Base-by-base conservation (phyloP, 495 filamentous ascomycete species). In the Penicillium manginii region DNA sequence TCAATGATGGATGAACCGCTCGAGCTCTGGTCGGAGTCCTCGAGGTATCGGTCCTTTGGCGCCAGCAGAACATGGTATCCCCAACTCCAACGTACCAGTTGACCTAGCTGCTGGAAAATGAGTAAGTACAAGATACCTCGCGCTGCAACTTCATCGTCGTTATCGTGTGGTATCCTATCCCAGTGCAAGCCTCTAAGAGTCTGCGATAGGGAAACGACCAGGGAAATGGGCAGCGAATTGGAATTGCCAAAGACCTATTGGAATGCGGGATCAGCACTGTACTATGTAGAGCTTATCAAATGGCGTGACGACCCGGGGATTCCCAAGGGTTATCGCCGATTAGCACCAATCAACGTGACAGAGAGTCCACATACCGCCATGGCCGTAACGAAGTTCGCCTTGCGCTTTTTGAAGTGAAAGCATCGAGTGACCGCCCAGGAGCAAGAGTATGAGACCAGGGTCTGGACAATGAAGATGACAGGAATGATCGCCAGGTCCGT, bases 31-130 rank as follows among this genome's bases (percentile, higher is more conserved):
- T 88, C 85, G 18, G 79, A 80, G 59, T 90, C 88, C 56, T 88
- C 87, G n/a, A 75, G 48, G 47, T 73, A 81, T 18, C 70, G 73
- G 23, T 86, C 83, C 56, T 88, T 86, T 3, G 92, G 91, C 15
- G 92, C 92, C 8, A 98, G 80, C 15, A 98, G 77, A 42, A 98
- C 85, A 65, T 96, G 91, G 66, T 96, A 97, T 9, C 94, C 94
- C 96, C 96, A 98, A 61, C 91, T 97, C 94, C 94, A 98, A 53
- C 94, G 83, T 48, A 98, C 88, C 19, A 97, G 80, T 72, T 98
- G 94, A 21, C 94, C 94, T 17, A 98, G 84, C 70, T 98, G 94
- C 76, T 98, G 94, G 75, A 98, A 98, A 62, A 98, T 96, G 54
- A 98, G 79, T 11, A 98, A 81, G 65, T 98, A 98, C 2, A 98